Evolutionary conservation across 768 basidiomycete genomes (phyloP).

Genomic region (Leucogyrophana mollusca): DNA sequence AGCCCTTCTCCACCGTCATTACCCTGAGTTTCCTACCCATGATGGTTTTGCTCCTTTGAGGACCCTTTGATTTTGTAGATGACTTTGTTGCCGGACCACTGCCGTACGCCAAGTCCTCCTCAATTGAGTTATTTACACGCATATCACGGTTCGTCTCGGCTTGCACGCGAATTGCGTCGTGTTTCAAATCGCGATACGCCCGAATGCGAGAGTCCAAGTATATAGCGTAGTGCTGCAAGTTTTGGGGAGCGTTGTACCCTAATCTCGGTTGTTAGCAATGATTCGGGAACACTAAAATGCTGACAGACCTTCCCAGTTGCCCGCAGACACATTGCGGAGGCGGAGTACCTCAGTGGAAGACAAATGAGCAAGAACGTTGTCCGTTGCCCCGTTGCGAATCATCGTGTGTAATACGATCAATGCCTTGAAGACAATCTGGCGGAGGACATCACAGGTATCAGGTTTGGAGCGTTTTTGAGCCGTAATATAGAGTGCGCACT

Average conservation of each 20-base stretch:
- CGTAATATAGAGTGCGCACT: constrained; percentile 54
- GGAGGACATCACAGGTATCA: neutral
- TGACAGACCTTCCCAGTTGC: constrained; percentile 82
- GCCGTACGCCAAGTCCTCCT: constrained; percentile 48
- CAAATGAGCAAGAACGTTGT: constrained; percentile 85
- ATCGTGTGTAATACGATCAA: constrained; percentile 93
- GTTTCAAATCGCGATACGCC: constrained; percentile 87
- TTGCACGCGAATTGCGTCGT: constrained; percentile 92
- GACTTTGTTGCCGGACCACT: constrained; percentile 29
- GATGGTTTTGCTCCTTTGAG: constrained; percentile 71
- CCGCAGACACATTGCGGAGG: constrained; percentile 76
- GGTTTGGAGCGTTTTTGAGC: neutral
- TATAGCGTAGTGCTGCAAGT: constrained; percentile 80
- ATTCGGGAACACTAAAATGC: neutral
- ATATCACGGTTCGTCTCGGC: constrained; percentile 89
- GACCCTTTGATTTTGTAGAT: constrained; percentile 35
- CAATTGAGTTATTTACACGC: constrained; percentile 60
- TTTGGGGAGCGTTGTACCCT: constrained; percentile 88
- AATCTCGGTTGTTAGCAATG: constrained; percentile 5
- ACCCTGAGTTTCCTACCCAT: constrained; percentile 81
- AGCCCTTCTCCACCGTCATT: constrained; percentile 94
- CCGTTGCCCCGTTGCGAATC: constrained; percentile 95
- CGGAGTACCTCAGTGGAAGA: constrained; percentile 80
- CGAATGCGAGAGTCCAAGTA: constrained; percentile 90
- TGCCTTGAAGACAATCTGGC: constrained; percentile 98